Conservation (phyloP, 257 asterid species). For the Solanum tarapatanum region DNA sequence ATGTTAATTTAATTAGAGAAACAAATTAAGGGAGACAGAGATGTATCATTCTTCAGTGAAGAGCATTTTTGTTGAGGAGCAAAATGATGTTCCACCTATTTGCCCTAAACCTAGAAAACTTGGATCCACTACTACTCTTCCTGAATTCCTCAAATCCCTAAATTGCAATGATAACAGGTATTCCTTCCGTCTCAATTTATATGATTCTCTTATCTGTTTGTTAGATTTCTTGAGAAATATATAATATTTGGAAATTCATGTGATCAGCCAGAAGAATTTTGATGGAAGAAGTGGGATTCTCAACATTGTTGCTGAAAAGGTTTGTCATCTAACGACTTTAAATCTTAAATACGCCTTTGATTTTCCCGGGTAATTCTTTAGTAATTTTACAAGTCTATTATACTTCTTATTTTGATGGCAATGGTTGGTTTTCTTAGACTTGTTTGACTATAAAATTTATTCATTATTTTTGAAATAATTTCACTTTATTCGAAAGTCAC, state of each 20-base stretch:
- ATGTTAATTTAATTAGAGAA: background rate
- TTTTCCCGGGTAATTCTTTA: background rate
- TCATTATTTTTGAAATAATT: too few species aligned
- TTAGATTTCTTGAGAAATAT: background rate
- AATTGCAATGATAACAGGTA: conserved; percentile 27
- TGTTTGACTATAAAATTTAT: too few species aligned
- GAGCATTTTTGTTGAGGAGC: conserved; percentile 12
- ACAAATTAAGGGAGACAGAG: background rate
- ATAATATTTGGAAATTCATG: background rate
- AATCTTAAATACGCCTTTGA: background rate
- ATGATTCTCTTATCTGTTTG: background rate
- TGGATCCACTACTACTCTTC: conserved; percentile 27
- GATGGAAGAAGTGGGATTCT: conserved; percentile 38
- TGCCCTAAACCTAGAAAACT: conserved; percentile 62
- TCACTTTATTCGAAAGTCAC: too few species aligned
- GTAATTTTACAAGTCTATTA: background rate
- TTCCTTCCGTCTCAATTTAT: background rate
- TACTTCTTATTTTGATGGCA: background rate
- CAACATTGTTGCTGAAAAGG: conserved; percentile 38
- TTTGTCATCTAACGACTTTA: background rate
- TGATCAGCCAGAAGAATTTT: conserved; percentile 21
- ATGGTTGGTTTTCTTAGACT: background rate
- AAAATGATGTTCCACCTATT: conserved; percentile 19
- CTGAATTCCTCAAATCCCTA: conserved; percentile 30
- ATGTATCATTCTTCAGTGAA: conserved; percentile 44